These are phyloP conservation scores for Zygnema circumcarinatum DNA, from an alignment of 139 green algal species.

Conservation along the genomic window DNA sequence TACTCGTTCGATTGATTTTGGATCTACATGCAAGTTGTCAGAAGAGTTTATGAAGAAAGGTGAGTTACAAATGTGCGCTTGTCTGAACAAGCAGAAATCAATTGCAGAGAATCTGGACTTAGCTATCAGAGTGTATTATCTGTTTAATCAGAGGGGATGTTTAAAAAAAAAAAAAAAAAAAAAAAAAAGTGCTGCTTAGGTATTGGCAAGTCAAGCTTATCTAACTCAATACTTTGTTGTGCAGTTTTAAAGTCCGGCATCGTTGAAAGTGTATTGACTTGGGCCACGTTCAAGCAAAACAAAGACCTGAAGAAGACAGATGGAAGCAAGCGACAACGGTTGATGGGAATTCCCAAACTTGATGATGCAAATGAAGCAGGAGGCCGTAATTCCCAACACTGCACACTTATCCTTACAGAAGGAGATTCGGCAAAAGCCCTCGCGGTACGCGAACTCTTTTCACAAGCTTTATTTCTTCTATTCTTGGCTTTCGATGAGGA, in stretches of 20 bases:
- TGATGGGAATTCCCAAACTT: slow-evolving; percentile 93
- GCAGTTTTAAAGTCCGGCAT: slow-evolving; percentile 73
- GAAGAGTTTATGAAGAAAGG: slow-evolving; percentile 89
- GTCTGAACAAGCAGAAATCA: not conserved
- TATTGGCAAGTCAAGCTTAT: too few relatives aligned
- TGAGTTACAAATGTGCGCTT: slow-evolving; percentile 12
- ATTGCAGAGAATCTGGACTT: not conserved
- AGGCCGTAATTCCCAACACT: slow-evolving; percentile 80
- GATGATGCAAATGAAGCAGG: slow-evolving; percentile 98
- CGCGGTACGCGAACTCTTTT: slow-evolving; percentile 65
- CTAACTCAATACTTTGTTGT: too few relatives aligned
- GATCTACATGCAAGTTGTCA: slow-evolving; percentile 89
- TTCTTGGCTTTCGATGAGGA: too few relatives aligned
- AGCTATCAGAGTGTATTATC: not conserved
- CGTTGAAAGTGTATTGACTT: slow-evolving; percentile 87
- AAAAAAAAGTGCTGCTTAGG: not conserved
- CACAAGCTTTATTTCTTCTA: not conserved
- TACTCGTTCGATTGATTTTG: slow-evolving; percentile 84
- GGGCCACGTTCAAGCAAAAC: slow-evolving; percentile 87
- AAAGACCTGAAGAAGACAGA: slow-evolving; percentile 98
- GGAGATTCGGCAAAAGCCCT: slow-evolving; percentile 97
- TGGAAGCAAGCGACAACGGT: slow-evolving; percentile 82
- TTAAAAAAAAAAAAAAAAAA: not conserved
- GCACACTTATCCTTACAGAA: slow-evolving; percentile 99
- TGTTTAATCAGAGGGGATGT: not conserved